Evolutionary conservation across 2,329 filamentous ascomycete species (phyloP).

Genomic region (Neonectria magnoliae): DNA sequence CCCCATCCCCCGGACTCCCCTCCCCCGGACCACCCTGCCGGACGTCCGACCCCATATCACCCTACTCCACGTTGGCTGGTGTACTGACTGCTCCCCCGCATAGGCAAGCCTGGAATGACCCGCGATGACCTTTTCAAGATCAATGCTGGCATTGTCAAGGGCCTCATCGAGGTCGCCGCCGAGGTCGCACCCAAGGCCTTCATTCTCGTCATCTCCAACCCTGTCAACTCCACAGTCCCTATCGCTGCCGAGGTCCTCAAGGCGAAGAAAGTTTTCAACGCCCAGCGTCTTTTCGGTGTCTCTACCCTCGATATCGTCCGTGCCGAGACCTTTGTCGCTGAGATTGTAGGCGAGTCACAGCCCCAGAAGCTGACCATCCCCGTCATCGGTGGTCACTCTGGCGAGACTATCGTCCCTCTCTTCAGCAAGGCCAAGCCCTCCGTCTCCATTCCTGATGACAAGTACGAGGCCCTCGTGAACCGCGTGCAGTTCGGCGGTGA

Average conservation of each 20-base stretch:
- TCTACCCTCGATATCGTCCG: conserved; percentile 98
- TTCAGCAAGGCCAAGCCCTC: conserved; percentile 90
- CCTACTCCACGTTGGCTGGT: conserved; percentile 26
- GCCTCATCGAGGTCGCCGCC: conserved; percentile 87
- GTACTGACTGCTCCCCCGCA: conserved; percentile 34
- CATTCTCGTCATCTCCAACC: conserved; percentile 98
- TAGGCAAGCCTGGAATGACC: conserved; percentile 99
- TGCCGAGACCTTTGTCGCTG: conserved; percentile 94
- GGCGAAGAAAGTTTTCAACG: conserved; percentile 90
- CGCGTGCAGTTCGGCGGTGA: conserved; percentile 99
- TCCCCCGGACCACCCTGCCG: conserved; percentile 33
- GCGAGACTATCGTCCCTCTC: conserved; percentile 96
- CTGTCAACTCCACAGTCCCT: conserved; percentile 98
- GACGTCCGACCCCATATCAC: conserved; percentile 31
- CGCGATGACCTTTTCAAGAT: conserved; percentile 99
- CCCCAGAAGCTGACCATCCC: conserved; percentile 86
- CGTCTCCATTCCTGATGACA: conserved; percentile 85
- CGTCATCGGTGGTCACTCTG: conserved; percentile 96
- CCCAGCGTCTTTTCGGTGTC: conserved; percentile 96
- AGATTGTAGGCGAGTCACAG: conserved; percentile 83
- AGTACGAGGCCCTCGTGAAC: conserved; percentile 90
- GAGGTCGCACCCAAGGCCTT: conserved; percentile 92
- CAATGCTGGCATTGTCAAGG: conserved; percentile 97
- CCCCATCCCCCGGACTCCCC: conserved; percentile 30
- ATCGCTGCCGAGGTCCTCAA: conserved; percentile 98